A percentile compares a stretch with the other conserved stretches of the same genome.
Evolutionary conservation across 163 green algal genomes (phyloP).

Genomic region (Picocystis sp.): DNA sequence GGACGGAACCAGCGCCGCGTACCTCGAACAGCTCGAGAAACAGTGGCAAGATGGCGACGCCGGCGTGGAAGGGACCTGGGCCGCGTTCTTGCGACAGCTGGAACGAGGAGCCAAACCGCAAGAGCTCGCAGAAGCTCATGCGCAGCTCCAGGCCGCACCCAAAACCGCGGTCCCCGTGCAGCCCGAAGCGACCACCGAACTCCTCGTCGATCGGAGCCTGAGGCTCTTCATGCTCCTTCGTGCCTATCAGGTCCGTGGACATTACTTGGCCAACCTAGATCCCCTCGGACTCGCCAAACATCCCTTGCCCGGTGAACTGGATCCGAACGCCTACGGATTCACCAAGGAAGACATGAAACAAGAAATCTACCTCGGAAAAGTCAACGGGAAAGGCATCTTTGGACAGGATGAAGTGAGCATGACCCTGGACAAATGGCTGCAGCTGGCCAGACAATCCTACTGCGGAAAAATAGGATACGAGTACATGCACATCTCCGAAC

Average conservation of each 20-base stretch:
- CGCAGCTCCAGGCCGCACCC: not conserved
- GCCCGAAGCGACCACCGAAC: no score
- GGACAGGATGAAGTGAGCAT: not conserved
- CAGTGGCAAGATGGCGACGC: conserved; percentile 54
- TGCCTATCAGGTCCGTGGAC: conserved; percentile 53
- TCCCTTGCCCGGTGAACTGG: conserved; percentile 44
- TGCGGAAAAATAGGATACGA: conserved; percentile 9
- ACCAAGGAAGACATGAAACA: conserved; percentile 80
- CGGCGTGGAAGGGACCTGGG: conserved; percentile 72
- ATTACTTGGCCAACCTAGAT: conserved; percentile 78
- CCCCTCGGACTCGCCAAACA: conserved; percentile 66
- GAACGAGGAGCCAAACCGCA: no score
- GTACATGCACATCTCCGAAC: conserved; percentile 98
- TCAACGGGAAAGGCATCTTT: not conserved
- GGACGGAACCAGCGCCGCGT: conserved; percentile 67
- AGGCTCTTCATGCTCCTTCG: conserved; percentile 2
- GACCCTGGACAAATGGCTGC: not conserved
- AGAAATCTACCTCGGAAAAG: conserved; percentile 25
- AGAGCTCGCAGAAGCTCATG: not conserved
- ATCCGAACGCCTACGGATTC: conserved; percentile 85
- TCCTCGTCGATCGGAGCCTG: no score
- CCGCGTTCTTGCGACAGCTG: conserved; percentile 57
- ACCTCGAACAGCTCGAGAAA: conserved; percentile 86
- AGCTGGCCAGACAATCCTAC: not conserved
- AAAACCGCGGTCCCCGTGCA: not conserved